Percentiles rank a stretch among this genome's conserved stretches.
Evolutionary conservation across 352 stramenopile genomes (phyloP).

Genomic region (Globisporangium uncinulatum): DNA sequence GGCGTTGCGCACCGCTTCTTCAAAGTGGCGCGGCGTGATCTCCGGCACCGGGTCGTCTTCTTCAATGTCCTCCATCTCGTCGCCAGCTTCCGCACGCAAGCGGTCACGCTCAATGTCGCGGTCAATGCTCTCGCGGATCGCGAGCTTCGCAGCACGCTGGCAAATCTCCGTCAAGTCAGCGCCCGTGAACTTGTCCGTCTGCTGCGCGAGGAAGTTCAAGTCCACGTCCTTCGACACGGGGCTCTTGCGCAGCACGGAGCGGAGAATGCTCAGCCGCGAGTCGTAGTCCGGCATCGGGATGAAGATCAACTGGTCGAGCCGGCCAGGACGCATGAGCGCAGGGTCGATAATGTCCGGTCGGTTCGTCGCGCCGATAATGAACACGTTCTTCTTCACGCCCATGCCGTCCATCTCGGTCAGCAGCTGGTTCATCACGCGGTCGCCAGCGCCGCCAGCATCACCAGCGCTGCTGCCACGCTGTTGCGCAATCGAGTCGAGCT

Average conservation of each 20-base stretch:
- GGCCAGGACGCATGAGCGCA: conserved; percentile 94
- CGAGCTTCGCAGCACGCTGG: conserved; percentile 98
- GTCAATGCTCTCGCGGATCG: conserved; percentile 99
- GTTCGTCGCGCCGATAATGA: conserved; percentile 97
- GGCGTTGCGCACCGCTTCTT: conserved; percentile 96
- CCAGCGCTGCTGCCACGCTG: conserved; percentile 92
- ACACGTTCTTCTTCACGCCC: conserved; percentile 98
- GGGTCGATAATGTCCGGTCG: conserved; percentile 97
- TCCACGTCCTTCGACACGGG: conserved; percentile 98
- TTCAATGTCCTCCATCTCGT: conserved; percentile 89
- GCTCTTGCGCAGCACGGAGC: conserved; percentile 96
- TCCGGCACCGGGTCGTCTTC: conserved; percentile 96
- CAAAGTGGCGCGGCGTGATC: conserved; percentile 94
- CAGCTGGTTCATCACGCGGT: conserved; percentile 99
- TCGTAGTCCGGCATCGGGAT: conserved; percentile 98
- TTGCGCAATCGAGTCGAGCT: conserved; percentile 99
- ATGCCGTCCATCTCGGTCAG: conserved; percentile 99
- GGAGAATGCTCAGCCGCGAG: conserved; percentile 94
- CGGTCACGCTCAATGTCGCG: conserved; percentile 97
- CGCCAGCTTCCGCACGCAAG: conserved; percentile 88
- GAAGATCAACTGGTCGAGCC: conserved; percentile 94
- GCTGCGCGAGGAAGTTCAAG: conserved; percentile 94
- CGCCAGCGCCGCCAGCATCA: conserved; percentile 95
- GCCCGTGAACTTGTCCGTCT: conserved; percentile 99
- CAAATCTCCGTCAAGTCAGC: conserved; percentile 99